Evolutionary conservation across 495 filamentous ascomycete species (phyloP).

Genomic region (Aspergillus olivimuriae): DNA sequence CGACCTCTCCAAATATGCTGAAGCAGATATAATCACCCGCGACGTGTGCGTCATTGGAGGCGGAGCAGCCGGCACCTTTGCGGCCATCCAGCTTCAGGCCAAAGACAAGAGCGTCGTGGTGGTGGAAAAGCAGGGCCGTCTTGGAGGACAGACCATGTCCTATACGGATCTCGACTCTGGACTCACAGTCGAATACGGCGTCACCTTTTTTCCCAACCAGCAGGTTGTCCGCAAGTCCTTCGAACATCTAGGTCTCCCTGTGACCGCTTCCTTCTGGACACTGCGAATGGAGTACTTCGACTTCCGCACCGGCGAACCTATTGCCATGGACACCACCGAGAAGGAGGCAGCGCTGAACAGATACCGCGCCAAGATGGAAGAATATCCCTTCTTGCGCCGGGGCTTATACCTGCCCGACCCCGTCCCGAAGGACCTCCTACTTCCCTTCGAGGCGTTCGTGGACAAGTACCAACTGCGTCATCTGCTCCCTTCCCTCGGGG

Average conservation of each 20-base stretch:
- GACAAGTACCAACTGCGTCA: slow-evolving; percentile 29
- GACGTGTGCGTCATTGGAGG: slow-evolving; percentile 43
- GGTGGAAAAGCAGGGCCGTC: slow-evolving; percentile 29
- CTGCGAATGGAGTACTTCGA: neutral
- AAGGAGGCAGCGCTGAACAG: slow-evolving; percentile 3
- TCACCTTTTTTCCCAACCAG: slow-evolving; percentile 29
- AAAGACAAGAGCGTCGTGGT: slow-evolving; percentile 29
- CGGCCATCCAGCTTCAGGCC: slow-evolving; percentile 29
- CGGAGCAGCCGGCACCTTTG: slow-evolving; percentile 39
- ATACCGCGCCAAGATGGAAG: slow-evolving; percentile 22
- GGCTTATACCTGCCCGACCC: slow-evolving; percentile 36
- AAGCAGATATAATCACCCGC: slow-evolving; percentile 4
- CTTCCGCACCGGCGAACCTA: slow-evolving; percentile 2
- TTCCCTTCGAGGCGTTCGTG: slow-evolving; percentile 38
- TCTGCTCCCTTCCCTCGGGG: slow-evolving; percentile 5
- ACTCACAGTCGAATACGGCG: slow-evolving; percentile 33
- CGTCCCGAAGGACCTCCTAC: slow-evolving; percentile 39
- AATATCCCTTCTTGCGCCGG: slow-evolving; percentile 35
- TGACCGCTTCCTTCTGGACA: neutral
- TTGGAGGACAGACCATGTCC: slow-evolving; percentile 40
- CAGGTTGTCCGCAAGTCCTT: slow-evolving; percentile 27
- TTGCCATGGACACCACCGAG: neutral
- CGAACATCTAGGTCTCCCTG: neutral
- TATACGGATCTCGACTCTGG: slow-evolving; percentile 32
- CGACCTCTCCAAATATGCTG: neutral